Conservation (phyloP, 106 monocot species). For the Allium cepa region DNA sequence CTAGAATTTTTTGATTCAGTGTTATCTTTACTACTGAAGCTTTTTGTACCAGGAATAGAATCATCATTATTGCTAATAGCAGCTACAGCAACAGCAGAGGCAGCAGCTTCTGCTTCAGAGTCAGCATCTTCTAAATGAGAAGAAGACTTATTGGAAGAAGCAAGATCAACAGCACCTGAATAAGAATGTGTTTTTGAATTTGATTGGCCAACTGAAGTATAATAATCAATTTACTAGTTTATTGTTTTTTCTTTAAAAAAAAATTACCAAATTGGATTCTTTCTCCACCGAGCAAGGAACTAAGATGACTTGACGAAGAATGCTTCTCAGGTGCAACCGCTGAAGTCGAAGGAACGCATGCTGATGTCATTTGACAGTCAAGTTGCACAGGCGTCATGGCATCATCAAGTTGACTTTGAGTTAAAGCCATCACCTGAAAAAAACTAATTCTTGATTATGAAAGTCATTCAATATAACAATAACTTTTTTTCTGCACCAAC, state of each 20-base stretch:
- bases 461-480: too few relatives aligned
- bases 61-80: conserved; percentile 88
- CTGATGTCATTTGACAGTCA: conserved; percentile 31
- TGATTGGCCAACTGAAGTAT: too few relatives aligned
- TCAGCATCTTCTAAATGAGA: conserved; percentile 61
- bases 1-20: conserved; percentile 23
- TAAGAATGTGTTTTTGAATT: not conserved
- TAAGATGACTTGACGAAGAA: conserved; percentile 51
- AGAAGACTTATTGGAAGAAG: conserved; percentile 34
- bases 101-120: conserved; percentile 91
- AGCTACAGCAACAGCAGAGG: conserved; percentile 95
- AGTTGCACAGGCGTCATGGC: conserved; percentile 52
- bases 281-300: conserved; percentile 64
- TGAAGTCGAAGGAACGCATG: conserved; percentile 22
- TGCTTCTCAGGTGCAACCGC: conserved; percentile 22
- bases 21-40: conserved; percentile 19
- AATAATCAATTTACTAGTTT: not conserved
- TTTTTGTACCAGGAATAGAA: conserved; percentile 31
- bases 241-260: not conserved
- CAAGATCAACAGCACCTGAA: conserved; percentile 69
- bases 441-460: not conserved
- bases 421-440: conserved; percentile 61
- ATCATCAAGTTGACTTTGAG: conserved; percentile 79
- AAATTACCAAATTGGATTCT: conserved; percentile 95
- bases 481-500: too few relatives aligned